Conservation (phyloP, 148 eudicot genomes). For the Bassia scoparia region DNA sequence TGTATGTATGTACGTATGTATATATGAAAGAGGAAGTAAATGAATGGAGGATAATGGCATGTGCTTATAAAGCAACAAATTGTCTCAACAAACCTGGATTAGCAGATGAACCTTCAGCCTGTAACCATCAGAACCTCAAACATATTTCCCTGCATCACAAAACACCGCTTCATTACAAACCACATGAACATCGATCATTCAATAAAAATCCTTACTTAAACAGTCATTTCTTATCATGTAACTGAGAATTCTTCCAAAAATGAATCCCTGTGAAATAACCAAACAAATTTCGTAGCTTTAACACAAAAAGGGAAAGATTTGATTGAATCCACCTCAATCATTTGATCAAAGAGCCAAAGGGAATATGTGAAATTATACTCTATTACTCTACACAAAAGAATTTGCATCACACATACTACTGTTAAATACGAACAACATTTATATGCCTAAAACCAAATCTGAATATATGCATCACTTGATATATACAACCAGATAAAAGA, state of each 20-base stretch:
- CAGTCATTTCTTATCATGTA: too few relatives aligned
- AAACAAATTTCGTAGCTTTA: too few relatives aligned
- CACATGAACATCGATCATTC: not conserved
- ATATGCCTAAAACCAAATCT: not conserved
- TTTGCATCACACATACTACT: not conserved
- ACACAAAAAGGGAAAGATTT: too few relatives aligned
- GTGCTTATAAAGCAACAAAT: too few relatives aligned
- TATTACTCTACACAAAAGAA: not conserved
- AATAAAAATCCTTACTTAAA: too few relatives aligned
- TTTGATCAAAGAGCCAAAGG: too few relatives aligned
- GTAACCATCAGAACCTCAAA: slow-evolving; percentile 90
- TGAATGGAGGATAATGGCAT: too few relatives aligned
- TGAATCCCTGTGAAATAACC: too few relatives aligned
- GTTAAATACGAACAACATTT: not conserved
- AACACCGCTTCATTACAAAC: slow-evolving; percentile 6
- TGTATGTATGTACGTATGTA: too few relatives aligned
- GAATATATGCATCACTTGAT: not conserved
- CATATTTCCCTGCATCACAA: slow-evolving; percentile 68
- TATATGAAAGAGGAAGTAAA: too few relatives aligned
- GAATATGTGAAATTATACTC: not conserved
- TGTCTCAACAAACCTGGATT: slow-evolving; percentile 47
- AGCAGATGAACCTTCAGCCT: slow-evolving; percentile 60
- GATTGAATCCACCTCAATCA: too few relatives aligned
- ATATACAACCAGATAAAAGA: not conserved
- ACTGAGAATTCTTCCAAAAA: too few relatives aligned